Evolutionary conservation across 2,329 filamentous ascomycete species (phyloP), one percentile per base, ranked within the genome.

Genomic region (Pseudocercospora cruenta): DNA sequence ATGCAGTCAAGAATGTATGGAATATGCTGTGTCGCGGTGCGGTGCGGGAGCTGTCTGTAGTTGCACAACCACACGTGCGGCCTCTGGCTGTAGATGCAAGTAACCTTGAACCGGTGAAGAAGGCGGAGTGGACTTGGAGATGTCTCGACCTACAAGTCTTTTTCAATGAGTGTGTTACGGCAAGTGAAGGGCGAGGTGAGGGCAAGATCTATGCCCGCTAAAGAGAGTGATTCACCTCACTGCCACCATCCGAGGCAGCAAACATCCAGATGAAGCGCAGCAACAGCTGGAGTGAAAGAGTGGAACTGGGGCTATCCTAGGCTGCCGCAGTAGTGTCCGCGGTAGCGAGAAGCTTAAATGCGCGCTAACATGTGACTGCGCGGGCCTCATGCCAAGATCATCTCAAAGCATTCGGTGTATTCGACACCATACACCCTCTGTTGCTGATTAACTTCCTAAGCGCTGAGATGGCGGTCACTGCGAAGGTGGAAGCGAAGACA

Each of bases 401-500:
- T 2, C 9, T 14, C 31, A n/a, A 39, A 39, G 36, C 36, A 39
- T n/a, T 39, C 16, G 12, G 1, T n/a, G 3, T n/a, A n/a, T 9
- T n/a, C n/a, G n/a, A n/a, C n/a, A n/a, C n/a, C n/a, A n/a, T n/a
- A n/a, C n/a, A n/a, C n/a, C n/a, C n/a, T n/a, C 16, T 9, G n/a
- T 6, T 43, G 39, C 5, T 9, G 3, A 2, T n/a, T 7, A 7
- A 2, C 39, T 43, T 7, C 39, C 5, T 19, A n/a, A 0, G 16
- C 39, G 21, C 64, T 3, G 16, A 19, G n/a, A 54, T 14, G 24
- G 47, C 68, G 19, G 33, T 53, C 14, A 21, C 61, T 24, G 12
- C 51, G 28, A 68, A 65, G 22, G 60, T 67, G 22, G 68, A 70
- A 69, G 67, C 79, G 75, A 75, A 67, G 73, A 88, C 88, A 4